These are phyloP conservation scores for Achaetomium macrosporum DNA, from an alignment of 2,329 filamentous ascomycete species.

Conservation along the genomic window DNA sequence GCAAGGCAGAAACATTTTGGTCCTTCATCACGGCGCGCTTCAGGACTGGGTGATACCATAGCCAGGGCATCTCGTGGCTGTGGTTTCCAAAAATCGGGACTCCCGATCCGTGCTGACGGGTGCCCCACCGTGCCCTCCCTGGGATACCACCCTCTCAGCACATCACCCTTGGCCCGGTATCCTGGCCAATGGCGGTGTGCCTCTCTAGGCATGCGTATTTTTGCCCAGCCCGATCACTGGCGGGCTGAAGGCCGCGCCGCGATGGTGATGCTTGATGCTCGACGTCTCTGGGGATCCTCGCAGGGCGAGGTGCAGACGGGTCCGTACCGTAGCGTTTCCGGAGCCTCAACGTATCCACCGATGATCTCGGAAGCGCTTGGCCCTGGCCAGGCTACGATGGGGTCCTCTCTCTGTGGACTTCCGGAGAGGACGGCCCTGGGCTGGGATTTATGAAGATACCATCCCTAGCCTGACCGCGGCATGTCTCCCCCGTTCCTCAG, in stretches of 20 bases:
- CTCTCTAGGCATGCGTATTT: slow-evolving; percentile 13
- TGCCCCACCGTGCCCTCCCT: slow-evolving; percentile 3
- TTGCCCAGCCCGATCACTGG: slow-evolving; percentile 17
- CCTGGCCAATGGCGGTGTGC: slow-evolving; percentile 19
- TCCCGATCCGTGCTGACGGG: slow-evolving; percentile 7
- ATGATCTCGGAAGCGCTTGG: slow-evolving; percentile 1
- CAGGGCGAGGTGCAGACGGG: background rate
- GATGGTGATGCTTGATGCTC: background rate
- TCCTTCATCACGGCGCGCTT: too few species aligned
- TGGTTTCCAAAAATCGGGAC: slow-evolving; percentile 1
- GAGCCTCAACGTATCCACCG: background rate
- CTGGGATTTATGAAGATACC: slow-evolving; percentile 8
- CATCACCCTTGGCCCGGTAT: slow-evolving; percentile 14
- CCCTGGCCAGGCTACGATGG: slow-evolving; percentile 10
- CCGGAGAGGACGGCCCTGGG: background rate
- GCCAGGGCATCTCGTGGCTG: slow-evolving; percentile 11
- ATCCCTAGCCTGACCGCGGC: background rate
- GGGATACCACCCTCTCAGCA: slow-evolving; percentile 12
- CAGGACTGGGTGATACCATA: background rate
- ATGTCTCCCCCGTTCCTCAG: background rate
- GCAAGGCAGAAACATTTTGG: too few species aligned
- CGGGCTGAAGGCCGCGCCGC: slow-evolving; percentile 18
- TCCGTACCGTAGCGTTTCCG: background rate
- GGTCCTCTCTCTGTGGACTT: background rate
- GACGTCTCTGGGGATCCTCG: background rate